Evolutionary conservation across 768 basidiomycete species (phyloP), one percentile per base, ranked within the genome.

Genomic region (Serendipita sp.): DNA sequence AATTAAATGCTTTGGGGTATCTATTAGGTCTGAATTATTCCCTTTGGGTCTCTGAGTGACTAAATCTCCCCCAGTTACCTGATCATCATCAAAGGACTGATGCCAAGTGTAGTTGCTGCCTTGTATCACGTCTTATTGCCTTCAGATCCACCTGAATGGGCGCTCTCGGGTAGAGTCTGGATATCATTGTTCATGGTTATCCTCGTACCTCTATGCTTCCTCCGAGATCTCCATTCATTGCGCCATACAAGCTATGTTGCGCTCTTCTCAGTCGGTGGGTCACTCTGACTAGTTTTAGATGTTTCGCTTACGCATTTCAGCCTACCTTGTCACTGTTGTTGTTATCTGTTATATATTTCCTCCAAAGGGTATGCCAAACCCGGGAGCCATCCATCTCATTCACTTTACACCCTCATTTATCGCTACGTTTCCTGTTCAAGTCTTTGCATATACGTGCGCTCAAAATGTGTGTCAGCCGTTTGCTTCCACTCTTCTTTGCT

Each of bases 1-100:
- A 8, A 86, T 85, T 72, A 98, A 98, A 73, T 98, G 95, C 73
- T 96, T 96, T 72, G 95, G 95, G 18, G 95, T 98, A 2, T 91
- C 90, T 38, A 85, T 94, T 69, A 92, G 91, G 82, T 91, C 7
- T 7, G 48, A 5, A 5, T 18, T 8, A 5, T 51, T 8, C 35
- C 36, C 30, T 32, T 52, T 47, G 18, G 23, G 10, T 30, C 38
- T 63, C 2, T 38, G 36, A 52, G n/a, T 5, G 48, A 18, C 30
- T 32, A n/a, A 56, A 44, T 35, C 34, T 2, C 41, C 47, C 46
- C 51, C 69, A 91, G 89, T 71, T 91, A 92, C 73, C 78, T 92
- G 66, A 94, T 93, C 70, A 92, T 95, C 69, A 84, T 93, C 74
- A 91, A 97, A 77, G 86, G 88, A 5, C 80, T 98, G 63, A 88